Evolutionary conservation across 108 stramenopile species (phyloP), one percentile per base, ranked within the genome.

Genomic region (Aureococcus anophagefferens): DNA sequence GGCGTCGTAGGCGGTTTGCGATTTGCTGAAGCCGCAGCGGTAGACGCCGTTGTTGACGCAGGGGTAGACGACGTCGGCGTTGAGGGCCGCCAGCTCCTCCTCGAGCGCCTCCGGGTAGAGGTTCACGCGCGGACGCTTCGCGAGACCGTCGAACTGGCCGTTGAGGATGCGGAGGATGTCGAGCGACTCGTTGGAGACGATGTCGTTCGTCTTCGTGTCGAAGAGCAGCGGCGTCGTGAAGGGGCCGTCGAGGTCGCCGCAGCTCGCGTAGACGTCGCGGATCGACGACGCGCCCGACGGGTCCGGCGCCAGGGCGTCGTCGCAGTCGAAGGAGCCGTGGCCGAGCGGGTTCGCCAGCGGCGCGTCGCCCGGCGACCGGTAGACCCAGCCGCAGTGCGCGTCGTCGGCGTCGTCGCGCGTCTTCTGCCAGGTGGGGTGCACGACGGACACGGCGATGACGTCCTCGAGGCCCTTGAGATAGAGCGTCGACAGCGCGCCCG

Each of bases 141-240:
- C 68, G 9, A 72, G 31, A 15, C 21, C 59, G 30, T 85, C 80
- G n/a, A 78, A 73, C 15, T 77, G 85, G 35, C 72, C 70, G 69
- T 91, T 89, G 9, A 95, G 77, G 83, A 95, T 82, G 25, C 85
- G 75, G 68, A 96, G 85, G 68, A 96, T 93, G 46, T 96, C 91
- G 44, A 80, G 81, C 72, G 79, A 86, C 76, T 94, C 91, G 75
- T 94, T 96, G 65, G 83, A 89, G 11, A 96, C 89, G 68, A 93
- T 90, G 32, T 71, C 81, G n/a, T 80, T 76, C 25, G 81, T 67
- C 77, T 85, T 81, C 35, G 74, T 77, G 85, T 96, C 91, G 30
- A 91, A 79, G 46, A 96, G 74, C 40, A 94, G 67, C 0, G 95
- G 95, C 15, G 92, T 93, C 35, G 94, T 95, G 69, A 91, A 93